These are phyloP conservation scores for Debaryomyces udenii DNA, from an alignment of 1,139 yeast genomes.

Conservation along the genomic window DNA sequence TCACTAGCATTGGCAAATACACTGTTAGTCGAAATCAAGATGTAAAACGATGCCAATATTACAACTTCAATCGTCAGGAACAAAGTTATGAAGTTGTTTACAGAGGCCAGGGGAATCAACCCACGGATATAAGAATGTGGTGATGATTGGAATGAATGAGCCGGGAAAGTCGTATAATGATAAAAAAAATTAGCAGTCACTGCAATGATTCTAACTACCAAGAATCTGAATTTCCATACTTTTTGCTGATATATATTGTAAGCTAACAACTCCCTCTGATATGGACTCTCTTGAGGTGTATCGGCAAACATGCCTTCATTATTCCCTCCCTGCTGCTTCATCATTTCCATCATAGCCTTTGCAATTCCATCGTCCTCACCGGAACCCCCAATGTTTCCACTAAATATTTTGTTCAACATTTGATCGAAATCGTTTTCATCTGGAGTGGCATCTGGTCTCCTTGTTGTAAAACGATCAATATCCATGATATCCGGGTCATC, in stretches of 20 bases:
- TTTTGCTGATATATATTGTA: slow-evolving; percentile 39
- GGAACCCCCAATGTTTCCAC: slow-evolving; percentile 18
- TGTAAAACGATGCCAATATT: slow-evolving; percentile 38
- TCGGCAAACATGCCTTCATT: slow-evolving; percentile 8
- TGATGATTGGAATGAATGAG: slow-evolving; percentile 33
- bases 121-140: slow-evolving; percentile 33
- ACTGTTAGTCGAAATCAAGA: slow-evolving; percentile 30
- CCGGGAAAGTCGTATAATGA: slow-evolving; percentile 27
- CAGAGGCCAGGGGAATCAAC: slow-evolving; percentile 18
- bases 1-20: slow-evolving; percentile 28
- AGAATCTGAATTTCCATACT: slow-evolving; percentile 35
- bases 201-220: slow-evolving; percentile 32
- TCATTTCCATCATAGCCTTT: slow-evolving; percentile 10
- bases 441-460: slow-evolving; percentile 9
- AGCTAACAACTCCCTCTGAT: slow-evolving; percentile 32
- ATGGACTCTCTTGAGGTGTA: slow-evolving; percentile 27
- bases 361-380: slow-evolving; percentile 9
- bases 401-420: slow-evolving; percentile 38
- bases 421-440: slow-evolving; percentile 34
- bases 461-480: slow-evolving; percentile 23
- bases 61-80: slow-evolving; percentile 40
- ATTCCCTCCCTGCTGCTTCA: slow-evolving; percentile 7
- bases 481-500: slow-evolving; percentile 42
- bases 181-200: slow-evolving; percentile 37
- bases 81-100: slow-evolving; percentile 28